Conservation (phyloP, 2,329 filamentous ascomycete genomes). For the Epichloe hybrida region DNA sequence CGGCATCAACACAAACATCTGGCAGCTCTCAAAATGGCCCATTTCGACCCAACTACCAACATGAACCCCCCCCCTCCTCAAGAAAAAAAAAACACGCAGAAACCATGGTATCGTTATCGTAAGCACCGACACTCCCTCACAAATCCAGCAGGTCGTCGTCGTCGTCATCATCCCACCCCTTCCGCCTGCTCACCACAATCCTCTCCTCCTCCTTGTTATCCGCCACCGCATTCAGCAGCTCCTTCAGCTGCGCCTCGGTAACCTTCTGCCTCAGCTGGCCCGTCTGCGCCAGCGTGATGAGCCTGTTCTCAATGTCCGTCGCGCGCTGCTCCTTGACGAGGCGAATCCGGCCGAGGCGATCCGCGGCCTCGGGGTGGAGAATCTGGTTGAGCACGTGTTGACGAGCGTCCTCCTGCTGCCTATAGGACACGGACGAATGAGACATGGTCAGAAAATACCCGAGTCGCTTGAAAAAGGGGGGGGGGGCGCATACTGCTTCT, state of each 20-base stretch:
- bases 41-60: no score
- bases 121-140: slow-evolving; percentile 16
- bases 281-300: slow-evolving; percentile 80
- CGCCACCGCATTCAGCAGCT: slow-evolving; percentile 70
- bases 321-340: slow-evolving; percentile 91
- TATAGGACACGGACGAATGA: slow-evolving; percentile 10
- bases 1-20: no score
- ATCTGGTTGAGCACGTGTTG: slow-evolving; percentile 77
- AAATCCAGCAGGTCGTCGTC: slow-evolving; percentile 63
- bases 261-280: slow-evolving; percentile 82
- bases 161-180: slow-evolving; percentile 75
- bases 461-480: no score
- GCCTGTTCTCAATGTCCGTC: slow-evolving; percentile 76
- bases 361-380: slow-evolving; percentile 83
- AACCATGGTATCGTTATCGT: slow-evolving; percentile 1
- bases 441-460: no score
- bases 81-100: not conserved
- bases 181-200: slow-evolving; percentile 74
- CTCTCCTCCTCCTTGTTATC: slow-evolving; percentile 69
- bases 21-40: no score
- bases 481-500: slow-evolving; percentile 29
- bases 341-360: slow-evolving; percentile 85
- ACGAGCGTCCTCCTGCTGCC: slow-evolving; percentile 53
- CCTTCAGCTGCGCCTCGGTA: slow-evolving; percentile 86
- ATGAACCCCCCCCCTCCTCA: no score